Conservation (phyloP, 2,329 filamentous ascomycete species). For the Colletotrichum acutatum region DNA sequence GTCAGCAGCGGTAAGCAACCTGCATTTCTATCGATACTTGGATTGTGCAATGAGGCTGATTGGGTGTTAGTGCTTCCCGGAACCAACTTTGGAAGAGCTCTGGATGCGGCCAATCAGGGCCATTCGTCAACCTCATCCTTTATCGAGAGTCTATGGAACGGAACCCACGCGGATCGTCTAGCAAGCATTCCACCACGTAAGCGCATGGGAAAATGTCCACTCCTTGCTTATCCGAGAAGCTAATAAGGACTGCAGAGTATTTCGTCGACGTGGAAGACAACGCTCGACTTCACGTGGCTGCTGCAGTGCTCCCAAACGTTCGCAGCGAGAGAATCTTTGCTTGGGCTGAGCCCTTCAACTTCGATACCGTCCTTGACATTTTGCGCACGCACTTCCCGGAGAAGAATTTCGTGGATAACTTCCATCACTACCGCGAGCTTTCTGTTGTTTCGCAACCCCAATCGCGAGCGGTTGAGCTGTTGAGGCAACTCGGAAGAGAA, state of each 20-base stretch:
- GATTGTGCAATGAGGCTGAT: slow-evolving; percentile 36
- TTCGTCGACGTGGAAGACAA: slow-evolving; percentile 60
- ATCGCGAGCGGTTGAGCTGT: slow-evolving; percentile 1
- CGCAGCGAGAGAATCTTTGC: slow-evolving; percentile 63
- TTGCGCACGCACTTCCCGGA: slow-evolving; percentile 38
- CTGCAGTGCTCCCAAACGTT: slow-evolving; percentile 56
- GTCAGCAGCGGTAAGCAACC: slow-evolving; percentile 50
- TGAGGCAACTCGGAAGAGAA: slow-evolving; percentile 10
- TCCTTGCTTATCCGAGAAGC: background rate
- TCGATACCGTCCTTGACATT: slow-evolving; percentile 52
- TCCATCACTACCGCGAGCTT: slow-evolving; percentile 29
- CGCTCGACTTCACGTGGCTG: slow-evolving; percentile 64
- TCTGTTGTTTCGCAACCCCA: slow-evolving; percentile 2
- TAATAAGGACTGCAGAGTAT: slow-evolving; percentile 46
- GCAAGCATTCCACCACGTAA: slow-evolving; percentile 22
- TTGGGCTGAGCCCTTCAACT: slow-evolving; percentile 59
- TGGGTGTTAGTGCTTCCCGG: slow-evolving; percentile 44
- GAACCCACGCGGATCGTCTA: slow-evolving; percentile 25
- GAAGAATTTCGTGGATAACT: slow-evolving; percentile 40
- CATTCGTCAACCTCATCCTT: slow-evolving; percentile 40
- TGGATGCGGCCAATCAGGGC: slow-evolving; percentile 39
- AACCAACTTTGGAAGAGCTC: slow-evolving; percentile 40
- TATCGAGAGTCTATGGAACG: slow-evolving; percentile 39
- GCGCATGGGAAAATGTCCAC: background rate
- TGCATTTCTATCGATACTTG: slow-evolving; percentile 33